Evolutionary conservation across 352 stramenopile genomes (phyloP), one percentile per base, ranked within the genome.

Genomic region (Globisporangium cylindrosporum): DNA sequence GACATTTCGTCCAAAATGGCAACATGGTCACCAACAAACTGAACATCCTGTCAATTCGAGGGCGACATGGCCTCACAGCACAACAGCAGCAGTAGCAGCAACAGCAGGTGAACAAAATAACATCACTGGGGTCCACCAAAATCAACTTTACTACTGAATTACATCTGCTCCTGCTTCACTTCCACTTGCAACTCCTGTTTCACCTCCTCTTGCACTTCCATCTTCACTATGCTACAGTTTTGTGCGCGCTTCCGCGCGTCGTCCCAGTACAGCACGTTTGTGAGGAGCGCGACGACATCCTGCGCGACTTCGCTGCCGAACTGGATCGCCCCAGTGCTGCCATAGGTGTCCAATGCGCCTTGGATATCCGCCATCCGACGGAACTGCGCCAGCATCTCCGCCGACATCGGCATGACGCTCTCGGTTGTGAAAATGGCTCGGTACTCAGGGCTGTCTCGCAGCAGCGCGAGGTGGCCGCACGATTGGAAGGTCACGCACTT

Each of bases 331-430:
- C 73, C 74, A 0, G 77, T 82, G 20, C 76, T 73, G 8, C 83
- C 70, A 60, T 96, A 96, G 34, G 77, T 75, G 15, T 69, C 75
- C 55, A 96, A 65, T 8, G 84, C 88, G 46, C 88, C 88, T 70
- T 94, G 88, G 32, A 96, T 78, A 59, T 96, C 86, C 0, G 86
- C 88, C 82, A 94, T 92, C 10, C 83, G 78, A 27, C 79, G 76
- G 43, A 94, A 73, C 56, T 88, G 76, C 34, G 76, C 63, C 25
- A 94, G 60, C 69, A 93, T 80, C 49, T 86, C 80, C 0, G 67
- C 68, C 29, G 73, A 70, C 74, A 96, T 81, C 1, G 80, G 71
- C 15, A 82, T 67, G 3, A 73, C 68, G 32, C 72, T 81, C 63
- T 90, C 78, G n/a, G 59, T 76, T 25, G 73, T 85, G 53, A 96